phyloP scores from a whole-genome alignment of 164 flowering plant species.

The Vitis rotundifolia region DNA sequence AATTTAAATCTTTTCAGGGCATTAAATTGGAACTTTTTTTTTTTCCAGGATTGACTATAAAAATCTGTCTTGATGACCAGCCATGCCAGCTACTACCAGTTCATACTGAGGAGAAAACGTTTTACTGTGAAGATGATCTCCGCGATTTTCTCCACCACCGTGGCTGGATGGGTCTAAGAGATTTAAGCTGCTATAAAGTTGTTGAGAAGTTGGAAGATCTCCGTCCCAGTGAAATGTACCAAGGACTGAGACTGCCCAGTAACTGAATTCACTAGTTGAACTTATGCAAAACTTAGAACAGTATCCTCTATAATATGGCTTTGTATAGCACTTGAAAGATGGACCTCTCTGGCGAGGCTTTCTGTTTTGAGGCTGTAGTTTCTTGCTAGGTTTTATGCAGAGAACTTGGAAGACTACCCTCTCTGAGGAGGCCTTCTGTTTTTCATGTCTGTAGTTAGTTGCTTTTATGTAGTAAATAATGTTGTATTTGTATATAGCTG shows the following conservation, averaged over 20 bases:
- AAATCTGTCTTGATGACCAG: neutral
- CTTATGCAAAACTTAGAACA: too few relatives aligned
- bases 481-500: too few relatives aligned
- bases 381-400: too few relatives aligned
- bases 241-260: neutral
- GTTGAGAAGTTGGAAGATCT: neutral
- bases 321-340: too few relatives aligned
- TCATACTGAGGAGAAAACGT: neutral
- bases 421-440: too few relatives aligned
- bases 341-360: too few relatives aligned
- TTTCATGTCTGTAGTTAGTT: too few relatives aligned
- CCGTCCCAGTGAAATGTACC: neutral
- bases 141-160: slow-evolving; percentile 1
- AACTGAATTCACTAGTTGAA: neutral
- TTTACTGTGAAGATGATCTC: neutral
- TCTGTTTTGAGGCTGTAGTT: too few relatives aligned
- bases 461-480: too few relatives aligned
- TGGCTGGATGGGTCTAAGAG: slow-evolving; percentile 3
- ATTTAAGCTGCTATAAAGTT: neutral
- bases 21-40: neutral
- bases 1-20: neutral
- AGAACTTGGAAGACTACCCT: too few relatives aligned
- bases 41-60: slow-evolving; percentile 1
- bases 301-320: too few relatives aligned
- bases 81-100: neutral